Conservation (phyloP, 306 rosid species). For the Aeschynomene evenia region DNA sequence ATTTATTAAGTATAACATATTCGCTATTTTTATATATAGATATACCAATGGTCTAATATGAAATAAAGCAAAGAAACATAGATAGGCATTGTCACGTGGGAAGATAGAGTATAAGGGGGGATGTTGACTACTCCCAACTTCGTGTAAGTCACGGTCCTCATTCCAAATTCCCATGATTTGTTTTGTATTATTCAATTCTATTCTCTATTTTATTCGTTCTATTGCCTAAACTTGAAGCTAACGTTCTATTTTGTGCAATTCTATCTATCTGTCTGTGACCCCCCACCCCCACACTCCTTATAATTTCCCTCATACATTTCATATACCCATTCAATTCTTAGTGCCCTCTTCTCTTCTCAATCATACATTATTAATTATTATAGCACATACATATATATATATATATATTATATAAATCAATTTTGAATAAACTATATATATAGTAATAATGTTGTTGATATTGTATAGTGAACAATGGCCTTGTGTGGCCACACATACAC, state of each 20-base stretch:
- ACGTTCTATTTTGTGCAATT: too few species aligned
- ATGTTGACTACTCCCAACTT: conserved; percentile 52
- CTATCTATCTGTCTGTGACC: neutral
- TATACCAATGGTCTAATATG: too few species aligned
- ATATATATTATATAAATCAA: too few species aligned
- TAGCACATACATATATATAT: too few species aligned
- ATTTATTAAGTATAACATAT: too few species aligned
- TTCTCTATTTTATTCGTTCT: too few species aligned
- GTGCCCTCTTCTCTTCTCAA: neutral
- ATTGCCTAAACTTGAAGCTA: too few species aligned
- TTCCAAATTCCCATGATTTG: conserved; percentile 39
- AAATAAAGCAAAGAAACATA: too few species aligned
- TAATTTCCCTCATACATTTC: too few species aligned
- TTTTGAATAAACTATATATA: too few species aligned
- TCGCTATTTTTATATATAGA: too few species aligned
- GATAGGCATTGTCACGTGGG: conserved; percentile 31
- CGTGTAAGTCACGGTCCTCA: conserved; percentile 37
- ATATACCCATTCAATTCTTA: neutral
- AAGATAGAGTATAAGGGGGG: conserved; percentile 24
- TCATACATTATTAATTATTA: too few species aligned
- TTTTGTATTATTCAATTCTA: conserved; percentile 24
- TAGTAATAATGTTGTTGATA: neutral
- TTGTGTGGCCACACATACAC: neutral
- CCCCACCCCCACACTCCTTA: neutral
- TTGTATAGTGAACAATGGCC: neutral